Evolutionary conservation across 1,139 yeast species (phyloP).

Genomic region (Trichomonascaceae sp.): DNA sequence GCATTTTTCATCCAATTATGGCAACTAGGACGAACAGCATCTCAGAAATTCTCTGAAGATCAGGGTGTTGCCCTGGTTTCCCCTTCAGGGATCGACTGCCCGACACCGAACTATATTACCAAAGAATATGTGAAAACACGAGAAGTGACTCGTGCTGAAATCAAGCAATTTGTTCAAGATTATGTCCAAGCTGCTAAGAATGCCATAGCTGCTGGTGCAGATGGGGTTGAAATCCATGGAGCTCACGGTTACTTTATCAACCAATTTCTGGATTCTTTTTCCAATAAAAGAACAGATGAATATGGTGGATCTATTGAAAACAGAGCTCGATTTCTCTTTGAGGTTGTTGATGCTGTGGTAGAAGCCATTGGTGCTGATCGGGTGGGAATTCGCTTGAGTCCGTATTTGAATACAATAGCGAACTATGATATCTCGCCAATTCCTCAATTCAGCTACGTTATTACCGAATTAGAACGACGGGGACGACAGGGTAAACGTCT

Average conservation of each 20-base stretch:
- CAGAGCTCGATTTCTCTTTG: slow-evolving; percentile 51
- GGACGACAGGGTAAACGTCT: slow-evolving; percentile 27
- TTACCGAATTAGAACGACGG: slow-evolving; percentile 29
- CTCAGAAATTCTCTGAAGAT: slow-evolving; percentile 15
- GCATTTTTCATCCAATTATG: slow-evolving; percentile 36
- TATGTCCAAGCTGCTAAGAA: slow-evolving; percentile 41
- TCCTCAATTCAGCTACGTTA: slow-evolving; percentile 29
- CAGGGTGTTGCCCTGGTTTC: slow-evolving; percentile 30
- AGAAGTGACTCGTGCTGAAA: slow-evolving; percentile 39
- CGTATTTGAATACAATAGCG: slow-evolving; percentile 37
- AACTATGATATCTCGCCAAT: slow-evolving; percentile 28
- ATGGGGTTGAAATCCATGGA: slow-evolving; percentile 60
- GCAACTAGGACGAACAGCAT: slow-evolving; percentile 37
- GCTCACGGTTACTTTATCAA: slow-evolving; percentile 60
- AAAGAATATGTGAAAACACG: slow-evolving; percentile 33
- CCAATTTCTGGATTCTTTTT: slow-evolving; percentile 42
- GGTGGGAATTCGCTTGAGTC: slow-evolving; percentile 56
- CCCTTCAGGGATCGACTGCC: slow-evolving; percentile 24
- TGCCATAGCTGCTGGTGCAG: slow-evolving; percentile 54
- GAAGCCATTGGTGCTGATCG: slow-evolving; percentile 49
- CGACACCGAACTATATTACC: slow-evolving; percentile 24
- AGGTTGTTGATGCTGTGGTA: slow-evolving; percentile 46
- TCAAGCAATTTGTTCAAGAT: slow-evolving; percentile 34
- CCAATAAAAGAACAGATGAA: slow-evolving; percentile 58
- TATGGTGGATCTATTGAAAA: slow-evolving; percentile 66